phyloP scores from a whole-genome alignment of 1,284 basidiomycete genomes.

The Pseudozyma tsukubaensis region DNA sequence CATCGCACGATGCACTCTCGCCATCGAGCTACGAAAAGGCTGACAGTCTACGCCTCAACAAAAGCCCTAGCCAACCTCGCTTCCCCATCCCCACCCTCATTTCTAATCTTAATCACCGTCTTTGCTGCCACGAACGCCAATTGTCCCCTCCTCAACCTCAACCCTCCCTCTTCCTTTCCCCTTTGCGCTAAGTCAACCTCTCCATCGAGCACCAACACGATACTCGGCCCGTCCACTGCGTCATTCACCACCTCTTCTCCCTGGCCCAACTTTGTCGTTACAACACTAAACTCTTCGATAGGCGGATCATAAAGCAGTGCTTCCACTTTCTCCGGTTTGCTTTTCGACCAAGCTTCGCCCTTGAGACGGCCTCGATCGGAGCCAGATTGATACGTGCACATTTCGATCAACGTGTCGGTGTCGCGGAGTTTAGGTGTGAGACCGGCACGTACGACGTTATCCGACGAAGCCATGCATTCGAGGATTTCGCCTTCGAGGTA shows the following conservation, averaged over 20 bases:
- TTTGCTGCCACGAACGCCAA: constrained; percentile 88
- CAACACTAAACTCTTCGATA: constrained; percentile 91
- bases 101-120: constrained; percentile 70
- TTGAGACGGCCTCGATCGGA: constrained; percentile 71
- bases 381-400: constrained; percentile 84
- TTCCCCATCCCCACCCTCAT: background rate
- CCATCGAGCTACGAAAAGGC: too few species aligned
- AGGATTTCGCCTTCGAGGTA: constrained; percentile 77
- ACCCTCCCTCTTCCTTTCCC: background rate
- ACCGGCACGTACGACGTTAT: constrained; percentile 98
- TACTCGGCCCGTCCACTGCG: constrained; percentile 82
- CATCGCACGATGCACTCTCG: too few species aligned
- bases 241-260: constrained; percentile 74
- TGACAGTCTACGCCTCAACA: constrained; percentile 27
- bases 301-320: constrained; percentile 86
- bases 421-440: constrained; percentile 96
- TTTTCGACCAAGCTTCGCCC: constrained; percentile 3
- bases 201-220: constrained; percentile 82
- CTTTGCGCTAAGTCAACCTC: constrained; percentile 71
- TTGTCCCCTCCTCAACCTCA: constrained; percentile 73
- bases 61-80: constrained; percentile 36
- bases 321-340: background rate
- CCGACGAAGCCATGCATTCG: constrained; percentile 70
- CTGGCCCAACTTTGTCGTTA: constrained; percentile 75
- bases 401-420: constrained; percentile 85